A percentile compares a stretch with the other conserved stretches of the same genome.
These are phyloP conservation scores for Pseudogymnoascus sp. DNA, from an alignment of 2,329 filamentous ascomycete species.

Conservation along the genomic window DNA sequence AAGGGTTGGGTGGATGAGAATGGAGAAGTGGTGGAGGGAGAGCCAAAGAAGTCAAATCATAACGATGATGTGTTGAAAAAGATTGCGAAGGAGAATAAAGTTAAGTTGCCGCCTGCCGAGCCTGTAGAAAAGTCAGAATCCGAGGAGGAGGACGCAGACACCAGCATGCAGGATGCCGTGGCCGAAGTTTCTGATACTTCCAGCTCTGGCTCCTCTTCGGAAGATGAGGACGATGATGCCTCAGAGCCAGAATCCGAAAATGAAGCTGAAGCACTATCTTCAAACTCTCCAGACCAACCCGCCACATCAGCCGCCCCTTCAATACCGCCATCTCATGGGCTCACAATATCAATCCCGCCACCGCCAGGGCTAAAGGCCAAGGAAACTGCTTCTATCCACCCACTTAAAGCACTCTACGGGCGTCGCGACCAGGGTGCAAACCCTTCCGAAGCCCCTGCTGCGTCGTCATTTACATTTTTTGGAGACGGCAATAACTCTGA, in stretches of 20 bases:
- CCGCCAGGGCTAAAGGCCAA: slow-evolving; percentile 35
- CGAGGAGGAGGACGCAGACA: slow-evolving; percentile 15
- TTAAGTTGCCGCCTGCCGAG: neutral
- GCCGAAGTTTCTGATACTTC: slow-evolving; percentile 22
- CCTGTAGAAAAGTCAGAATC: neutral
- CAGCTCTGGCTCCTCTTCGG: slow-evolving; percentile 24
- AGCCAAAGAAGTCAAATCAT: slow-evolving; percentile 25
- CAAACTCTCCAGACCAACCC: slow-evolving; percentile 29
- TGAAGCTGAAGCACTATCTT: slow-evolving; percentile 14
- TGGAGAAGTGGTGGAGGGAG: slow-evolving; percentile 66
- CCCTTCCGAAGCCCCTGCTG: slow-evolving; percentile 36
- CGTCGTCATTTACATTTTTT: slow-evolving; percentile 75
- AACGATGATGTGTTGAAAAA: slow-evolving; percentile 11
- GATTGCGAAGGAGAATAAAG: slow-evolving; percentile 7
- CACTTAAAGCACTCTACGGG: slow-evolving; percentile 90
- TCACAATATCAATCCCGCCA: slow-evolving; percentile 37
- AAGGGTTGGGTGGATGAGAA: slow-evolving; percentile 82
- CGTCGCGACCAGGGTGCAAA: slow-evolving; percentile 45
- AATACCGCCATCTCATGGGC: slow-evolving; percentile 47
- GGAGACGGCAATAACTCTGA: slow-evolving; percentile 44
- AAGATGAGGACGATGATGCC: slow-evolving; percentile 19
- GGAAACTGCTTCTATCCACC: slow-evolving; percentile 57
- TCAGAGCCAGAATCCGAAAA: slow-evolving; percentile 16
- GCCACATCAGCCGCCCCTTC: slow-evolving; percentile 44
- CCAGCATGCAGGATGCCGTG: neutral